Conservation (phyloP, 495 filamentous ascomycete species). For the Tuber brumale region DNA sequence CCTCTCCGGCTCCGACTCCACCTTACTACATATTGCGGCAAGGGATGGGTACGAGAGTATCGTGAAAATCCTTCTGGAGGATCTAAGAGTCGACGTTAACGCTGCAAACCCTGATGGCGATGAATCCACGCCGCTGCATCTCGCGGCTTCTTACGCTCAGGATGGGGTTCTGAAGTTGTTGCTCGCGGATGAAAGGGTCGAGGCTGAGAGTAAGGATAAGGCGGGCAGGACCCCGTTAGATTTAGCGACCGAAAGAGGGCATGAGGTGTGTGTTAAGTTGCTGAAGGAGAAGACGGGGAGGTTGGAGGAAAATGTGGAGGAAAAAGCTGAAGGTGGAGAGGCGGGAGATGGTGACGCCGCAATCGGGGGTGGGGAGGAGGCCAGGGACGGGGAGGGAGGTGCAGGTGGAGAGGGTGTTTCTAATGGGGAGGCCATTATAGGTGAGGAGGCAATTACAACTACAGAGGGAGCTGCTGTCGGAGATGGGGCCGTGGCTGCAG, state of each 20-base stretch:
- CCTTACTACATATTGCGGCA: not conserved
- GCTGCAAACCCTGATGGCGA: not conserved
- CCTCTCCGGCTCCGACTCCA: not conserved
- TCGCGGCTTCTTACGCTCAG: not conserved
- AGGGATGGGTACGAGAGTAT: not conserved
- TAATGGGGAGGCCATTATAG: not conserved
- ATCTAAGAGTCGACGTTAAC: not conserved
- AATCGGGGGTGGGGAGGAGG: not conserved
- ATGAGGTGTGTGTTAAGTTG: conserved; percentile 2
- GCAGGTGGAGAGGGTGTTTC: not conserved
- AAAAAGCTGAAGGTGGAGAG: not conserved
- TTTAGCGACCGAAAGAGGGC: not conserved
- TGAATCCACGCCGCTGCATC: not conserved
- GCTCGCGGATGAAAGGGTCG: not conserved
- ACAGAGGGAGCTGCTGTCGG: not conserved
- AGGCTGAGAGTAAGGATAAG: not conserved
- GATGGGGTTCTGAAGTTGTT: not conserved
- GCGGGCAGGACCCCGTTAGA: not conserved
- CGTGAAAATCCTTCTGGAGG: not conserved
- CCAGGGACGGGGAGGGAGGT: not conserved
- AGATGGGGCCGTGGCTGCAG: not conserved
- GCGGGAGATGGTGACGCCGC: not conserved
- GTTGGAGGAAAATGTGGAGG: conserved; percentile 1
- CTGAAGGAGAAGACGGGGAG: not conserved
- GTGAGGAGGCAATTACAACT: not conserved